Evolutionary conservation across 805 yeast species (phyloP), one percentile per base, ranked within the genome.

Genomic region (Candida jianshihensis): DNA sequence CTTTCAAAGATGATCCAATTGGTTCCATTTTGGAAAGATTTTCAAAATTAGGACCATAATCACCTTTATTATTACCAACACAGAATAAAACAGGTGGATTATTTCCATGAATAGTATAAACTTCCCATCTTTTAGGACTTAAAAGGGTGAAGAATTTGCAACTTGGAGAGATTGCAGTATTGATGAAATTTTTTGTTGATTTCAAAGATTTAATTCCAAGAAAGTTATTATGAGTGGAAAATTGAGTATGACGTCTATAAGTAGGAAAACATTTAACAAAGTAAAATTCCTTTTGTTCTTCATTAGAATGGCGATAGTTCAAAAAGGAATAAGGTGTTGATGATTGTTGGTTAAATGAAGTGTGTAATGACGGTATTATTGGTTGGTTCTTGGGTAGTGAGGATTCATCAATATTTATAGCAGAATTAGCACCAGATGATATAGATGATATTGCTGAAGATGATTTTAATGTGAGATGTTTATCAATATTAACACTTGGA

Each of bases 241-340:
- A 70, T 30, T 75, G 75, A 34, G 68, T 65, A 34, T 73, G 67
- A 42, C 73, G 79, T 40, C 95, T 68, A 53, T 81, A 84, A 37
- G 78, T 74, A 0, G 97, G 97, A 59, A 86, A 88, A 48, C 90
- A 85, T 48, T 78, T 81, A 6, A 80, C 78, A 55, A 79, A 86
- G 36, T 77, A 68, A 37, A 71, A 67, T 52, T 85, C 95, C 43
- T 78, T 76, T 28, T 59, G 62, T 38, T 54, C 66, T 5, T 17
- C 13, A 16, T n/a, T 29, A 6, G 31, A 29, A n/a, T n/a, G n/a
- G n/a, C n/a, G n/a, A n/a, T n/a, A n/a, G n/a, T n/a, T n/a, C n/a
- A n/a, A n/a, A n/a, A n/a, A n/a, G 14, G 14, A 14, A 25, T 25
- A 17, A 11, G 13, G 16, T 14, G 21, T 12, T 28, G 30, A 17